Percentiles rank a stretch among this genome's conserved stretches.
phyloP scores from a whole-genome alignment of 1,284 basidiomycete genomes.

The Neotropicomus parvogracilis region DNA sequence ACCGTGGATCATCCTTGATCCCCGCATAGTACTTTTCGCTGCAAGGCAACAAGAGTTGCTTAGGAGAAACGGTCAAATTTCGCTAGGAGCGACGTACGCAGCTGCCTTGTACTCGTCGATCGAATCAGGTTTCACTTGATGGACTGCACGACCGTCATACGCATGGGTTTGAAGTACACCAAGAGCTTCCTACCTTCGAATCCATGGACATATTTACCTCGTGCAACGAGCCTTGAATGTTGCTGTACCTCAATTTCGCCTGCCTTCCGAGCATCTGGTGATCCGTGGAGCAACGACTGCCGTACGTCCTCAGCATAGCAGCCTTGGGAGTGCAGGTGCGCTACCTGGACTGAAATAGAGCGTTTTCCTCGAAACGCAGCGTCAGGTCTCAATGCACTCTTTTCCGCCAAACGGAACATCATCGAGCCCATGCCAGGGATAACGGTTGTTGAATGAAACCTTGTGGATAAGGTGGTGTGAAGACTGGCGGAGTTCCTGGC shows the following conservation, averaged over 20 bases:
- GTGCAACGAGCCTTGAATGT: slow-evolving; percentile 80
- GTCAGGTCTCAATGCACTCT: slow-evolving; percentile 26
- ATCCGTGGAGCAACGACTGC: slow-evolving; percentile 67
- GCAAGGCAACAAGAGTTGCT: slow-evolving; percentile 12
- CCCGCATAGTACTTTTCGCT: slow-evolving; percentile 81
- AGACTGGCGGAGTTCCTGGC: slow-evolving; percentile 17
- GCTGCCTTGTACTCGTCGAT: slow-evolving; percentile 81
- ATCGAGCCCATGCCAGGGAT: slow-evolving; percentile 5
- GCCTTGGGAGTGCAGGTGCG: slow-evolving; percentile 20
- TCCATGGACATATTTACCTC: slow-evolving; percentile 86
- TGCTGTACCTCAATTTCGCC: slow-evolving; percentile 74
- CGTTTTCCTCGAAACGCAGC: slow-evolving; percentile 34
- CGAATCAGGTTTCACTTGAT: slow-evolving; percentile 78
- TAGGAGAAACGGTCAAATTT: slow-evolving; percentile 5
- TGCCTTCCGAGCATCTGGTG: slow-evolving; percentile 78
- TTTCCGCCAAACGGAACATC: slow-evolving; percentile 30
- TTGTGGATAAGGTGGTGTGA: slow-evolving; percentile 6
- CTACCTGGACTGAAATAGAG: slow-evolving; percentile 63
- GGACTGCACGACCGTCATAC: slow-evolving; percentile 46
- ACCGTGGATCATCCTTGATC: slow-evolving; percentile 65
- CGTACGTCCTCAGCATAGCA: slow-evolving; percentile 21
- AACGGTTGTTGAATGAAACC: slow-evolving; percentile 12
- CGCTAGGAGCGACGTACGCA: slow-evolving; percentile 55
- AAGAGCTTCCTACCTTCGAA: slow-evolving; percentile 72
- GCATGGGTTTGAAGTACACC: neutral